Evolutionary conservation across 306 rosid species (phyloP).

Genomic region (Sophora flavescens): DNA sequence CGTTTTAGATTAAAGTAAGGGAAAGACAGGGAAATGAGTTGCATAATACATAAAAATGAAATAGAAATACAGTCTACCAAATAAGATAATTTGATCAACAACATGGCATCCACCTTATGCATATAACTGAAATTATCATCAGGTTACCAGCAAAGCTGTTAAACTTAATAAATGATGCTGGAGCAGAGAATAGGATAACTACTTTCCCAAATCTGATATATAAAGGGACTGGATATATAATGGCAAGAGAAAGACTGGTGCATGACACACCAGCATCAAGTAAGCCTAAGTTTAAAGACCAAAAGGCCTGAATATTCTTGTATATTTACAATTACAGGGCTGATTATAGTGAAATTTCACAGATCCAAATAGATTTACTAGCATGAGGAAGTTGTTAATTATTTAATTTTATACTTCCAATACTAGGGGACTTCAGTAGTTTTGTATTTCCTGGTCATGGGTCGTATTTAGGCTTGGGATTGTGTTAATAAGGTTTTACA

Average conservation of each 20-base stretch:
- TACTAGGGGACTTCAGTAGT: too few relatives aligned
- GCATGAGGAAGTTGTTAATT: too few relatives aligned
- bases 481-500: neutral
- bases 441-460: too few relatives aligned
- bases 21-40: constrained; percentile 40
- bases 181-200: constrained; percentile 8
- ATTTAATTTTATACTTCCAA: too few relatives aligned
- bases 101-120: constrained; percentile 40
- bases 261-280: neutral
- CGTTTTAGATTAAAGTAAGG: constrained; percentile 52
- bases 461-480: neutral
- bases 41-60: constrained; percentile 26
- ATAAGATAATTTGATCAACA: neutral
- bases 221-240: neutral
- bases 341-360: neutral
- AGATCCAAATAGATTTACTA: constrained; percentile 4
- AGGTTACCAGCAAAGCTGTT: constrained; percentile 20
- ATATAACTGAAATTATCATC: constrained; percentile 29
- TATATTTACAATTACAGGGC: neutral
- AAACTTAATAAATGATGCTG: constrained; percentile 30
- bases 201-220: neutral
- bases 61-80: neutral
- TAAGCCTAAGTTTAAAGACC: neutral
- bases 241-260: constrained; percentile 1
- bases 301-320: neutral